Evolutionary conservation across 495 filamentous ascomycete species (phyloP), one percentile per base, ranked within the genome.

Genomic region (Talaromyces stipitatus): DNA sequence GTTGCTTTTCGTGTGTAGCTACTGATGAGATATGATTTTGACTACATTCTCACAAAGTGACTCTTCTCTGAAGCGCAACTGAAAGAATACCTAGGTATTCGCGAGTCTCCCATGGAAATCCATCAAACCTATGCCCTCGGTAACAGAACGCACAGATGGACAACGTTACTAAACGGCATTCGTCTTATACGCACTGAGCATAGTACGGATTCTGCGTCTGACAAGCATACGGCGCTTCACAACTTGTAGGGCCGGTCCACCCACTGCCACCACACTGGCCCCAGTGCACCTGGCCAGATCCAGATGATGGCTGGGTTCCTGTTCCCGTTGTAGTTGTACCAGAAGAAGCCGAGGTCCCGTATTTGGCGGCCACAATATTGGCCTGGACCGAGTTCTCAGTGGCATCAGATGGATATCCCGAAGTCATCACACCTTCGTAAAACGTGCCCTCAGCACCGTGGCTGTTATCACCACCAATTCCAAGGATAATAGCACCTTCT

Each of bases 351-450:
- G 69, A 62, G 18, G 60, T 65, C 11, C 71, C 76, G 51, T 84
- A 84, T 61, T 70, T 73, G 46, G 80, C 81, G 23, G 78, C 78
- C 3, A 82, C 75, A 56, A 84, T 78, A 56, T 84, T 74, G 38
- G 80, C 81, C 65, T 83, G 80, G 47, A 83, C 79, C 10, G 71
- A 58, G 64, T 72, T 69, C 64, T 84, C 81, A 23, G 75, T 80
- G 29, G 67, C 73, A 58, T 81, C 78, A 24, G 79, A 72, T 2
- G 81, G 81, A 60, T 81, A 84, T 29, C 81, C 79, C 4, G 72
- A 67, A 53, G 81, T 83, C 80, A 84, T 81, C 3, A 76, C 81
- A 30, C 81, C 81, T 63, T 84, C 80, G 66, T 84, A 84, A 68
- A 82, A 83, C 0, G 81, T 84, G 43, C 81, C 81, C 63, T 84